Base-by-base conservation (phyloP, 116 monocot species). In the Thalassia testudinum region DNA sequence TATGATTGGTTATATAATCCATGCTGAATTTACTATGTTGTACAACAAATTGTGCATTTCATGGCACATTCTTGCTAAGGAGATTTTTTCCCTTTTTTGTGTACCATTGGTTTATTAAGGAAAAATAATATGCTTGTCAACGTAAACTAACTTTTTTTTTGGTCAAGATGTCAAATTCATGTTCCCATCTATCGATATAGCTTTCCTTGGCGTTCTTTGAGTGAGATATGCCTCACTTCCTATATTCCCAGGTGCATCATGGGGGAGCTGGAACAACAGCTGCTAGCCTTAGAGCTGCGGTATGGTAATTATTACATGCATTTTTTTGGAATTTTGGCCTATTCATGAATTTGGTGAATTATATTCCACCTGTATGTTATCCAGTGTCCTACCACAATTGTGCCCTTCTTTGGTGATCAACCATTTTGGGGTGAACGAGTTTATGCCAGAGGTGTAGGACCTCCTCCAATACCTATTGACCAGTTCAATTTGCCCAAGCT, bases 241-340 rank as follows among this genome's bases (percentile, higher is more conserved):
- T 34, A 34, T 34, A 34, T 34, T 52, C 47, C 53, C 62, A 99
- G 97, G 97, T 99, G 22, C 97, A 89, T 70, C 97, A 99, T 77
- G 99, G 99, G 27, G 90, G 97, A 65, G 97, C 97, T 61, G 97
- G 97, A 75, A 99, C 97, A 64, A 99, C 97, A 30, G 90, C 90
- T 66, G 86, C 99, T 63, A 86, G 90, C 6, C 90, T 99, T 47
- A 99, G 73, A 75, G 99, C 90, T 67, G 90, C 78, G 56, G 97
- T 97, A 74, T 65, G 85, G 75, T 89, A 85, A 74, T 25, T 26
- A 66, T 1, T 60, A 52, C 16, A 26, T 28, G n/a, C 19, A 60
- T 53, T 37, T 40, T 27, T 28, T 34, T 24, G 23, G 3, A 45
- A 29, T 51, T 50, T n/a, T 25, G 49, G 22, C 26, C 12, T 43